These are phyloP conservation scores for Ogataea corticis DNA, from an alignment of 805 yeast genomes.

Conservation along the genomic window DNA sequence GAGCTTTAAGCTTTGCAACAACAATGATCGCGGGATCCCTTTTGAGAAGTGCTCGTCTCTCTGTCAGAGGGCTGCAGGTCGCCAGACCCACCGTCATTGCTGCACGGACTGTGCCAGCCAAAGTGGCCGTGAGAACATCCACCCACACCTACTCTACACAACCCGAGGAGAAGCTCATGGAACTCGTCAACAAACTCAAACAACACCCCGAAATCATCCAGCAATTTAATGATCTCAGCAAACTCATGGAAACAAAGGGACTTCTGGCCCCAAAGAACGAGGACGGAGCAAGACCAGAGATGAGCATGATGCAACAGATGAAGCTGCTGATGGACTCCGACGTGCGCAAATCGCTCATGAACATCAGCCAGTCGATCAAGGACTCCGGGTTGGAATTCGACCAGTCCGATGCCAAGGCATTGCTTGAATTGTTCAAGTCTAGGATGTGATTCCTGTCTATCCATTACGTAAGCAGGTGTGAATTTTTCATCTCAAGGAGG, in stretches of 20 bases:
- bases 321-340: slow-evolving; percentile 31
- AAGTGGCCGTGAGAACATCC: not conserved
- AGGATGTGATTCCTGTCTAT: slow-evolving; percentile 9
- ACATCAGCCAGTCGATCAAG: slow-evolving; percentile 24
- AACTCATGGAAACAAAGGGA: slow-evolving; percentile 28
- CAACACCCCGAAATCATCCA: slow-evolving; percentile 36
- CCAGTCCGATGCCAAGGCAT: slow-evolving; percentile 28
- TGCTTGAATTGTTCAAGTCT: slow-evolving; percentile 25
- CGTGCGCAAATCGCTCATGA: slow-evolving; percentile 24
- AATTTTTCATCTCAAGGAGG: not conserved
- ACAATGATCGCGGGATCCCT: too few species aligned
- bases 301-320: slow-evolving; percentile 21
- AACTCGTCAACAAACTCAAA: slow-evolving; percentile 29
- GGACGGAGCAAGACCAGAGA: slow-evolving; percentile 6
- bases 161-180: slow-evolving; percentile 10
- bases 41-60: too few species aligned
- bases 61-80: too few species aligned
- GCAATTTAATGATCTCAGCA: slow-evolving; percentile 35
- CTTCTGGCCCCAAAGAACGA: slow-evolving; percentile 16
- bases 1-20: too few species aligned
- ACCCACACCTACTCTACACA: slow-evolving; percentile 7
- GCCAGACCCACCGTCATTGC: too few species aligned
- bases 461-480: not conserved
- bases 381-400: slow-evolving; percentile 26
- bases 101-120: too few species aligned